Evolutionary conservation across 441 rosid species (phyloP).

Genomic region (Lepidium campestre): DNA sequence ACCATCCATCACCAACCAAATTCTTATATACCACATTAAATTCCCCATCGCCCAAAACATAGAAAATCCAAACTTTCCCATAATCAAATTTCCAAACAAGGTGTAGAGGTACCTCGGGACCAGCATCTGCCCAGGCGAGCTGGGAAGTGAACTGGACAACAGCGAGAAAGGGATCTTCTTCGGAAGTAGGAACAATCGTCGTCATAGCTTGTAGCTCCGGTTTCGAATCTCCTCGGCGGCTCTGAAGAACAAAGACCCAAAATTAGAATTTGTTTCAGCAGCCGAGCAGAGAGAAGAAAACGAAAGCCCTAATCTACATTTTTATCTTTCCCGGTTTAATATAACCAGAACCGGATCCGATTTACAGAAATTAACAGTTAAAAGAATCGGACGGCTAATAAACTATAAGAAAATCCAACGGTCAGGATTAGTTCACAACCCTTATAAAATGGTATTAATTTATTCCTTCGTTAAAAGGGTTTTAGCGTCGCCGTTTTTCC

Average conservation of each 20-base stretch:
- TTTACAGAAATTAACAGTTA: not conserved
- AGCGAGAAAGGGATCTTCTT: slow-evolving; percentile 86
- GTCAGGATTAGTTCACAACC: not conserved
- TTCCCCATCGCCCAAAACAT: not conserved
- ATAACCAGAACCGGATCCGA: not conserved
- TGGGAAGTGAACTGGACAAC: slow-evolving; percentile 91
- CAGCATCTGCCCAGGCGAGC: slow-evolving; percentile 97
- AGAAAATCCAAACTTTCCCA: not conserved
- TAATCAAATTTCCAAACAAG: not conserved
- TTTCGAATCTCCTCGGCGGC: slow-evolving; percentile 31
- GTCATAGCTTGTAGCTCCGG: slow-evolving; percentile 41
- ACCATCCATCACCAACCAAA: not conserved
- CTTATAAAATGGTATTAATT: slow-evolving; percentile 4
- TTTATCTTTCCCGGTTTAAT: slow-evolving; percentile 5
- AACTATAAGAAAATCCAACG: not conserved
- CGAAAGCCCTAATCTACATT: slow-evolving; percentile 35
- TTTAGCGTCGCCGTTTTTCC: slow-evolving; percentile 17
- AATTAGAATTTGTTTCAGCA: slow-evolving; percentile 9
- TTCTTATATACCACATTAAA: not conserved
- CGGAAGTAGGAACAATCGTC: slow-evolving; percentile 89
- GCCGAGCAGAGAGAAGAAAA: slow-evolving; percentile 25
- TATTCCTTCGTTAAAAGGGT: not conserved
- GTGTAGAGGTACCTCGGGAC: slow-evolving; percentile 63
- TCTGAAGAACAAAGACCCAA: slow-evolving; percentile 17
- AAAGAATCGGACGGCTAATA: slow-evolving; percentile 5